phyloP scores from a whole-genome alignment of 495 filamentous ascomycete genomes.

The Corynascus novoguineensis region DNA sequence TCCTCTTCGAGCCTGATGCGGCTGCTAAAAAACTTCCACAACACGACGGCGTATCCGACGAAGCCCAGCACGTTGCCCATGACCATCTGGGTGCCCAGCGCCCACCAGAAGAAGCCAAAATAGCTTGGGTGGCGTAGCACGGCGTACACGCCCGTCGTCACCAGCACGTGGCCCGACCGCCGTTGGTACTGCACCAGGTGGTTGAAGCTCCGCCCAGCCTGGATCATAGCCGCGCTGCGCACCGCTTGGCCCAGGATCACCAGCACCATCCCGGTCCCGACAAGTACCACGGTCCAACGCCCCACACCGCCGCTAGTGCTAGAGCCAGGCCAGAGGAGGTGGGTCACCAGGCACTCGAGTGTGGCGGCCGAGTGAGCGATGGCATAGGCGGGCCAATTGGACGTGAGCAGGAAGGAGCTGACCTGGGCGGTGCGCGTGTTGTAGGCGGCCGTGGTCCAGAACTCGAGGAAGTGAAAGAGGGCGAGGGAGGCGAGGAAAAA shows the following conservation, averaged over 20 bases:
- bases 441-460: slow-evolving; percentile 75
- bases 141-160: slow-evolving; percentile 63
- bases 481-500: slow-evolving; percentile 73
- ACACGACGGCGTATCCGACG: slow-evolving; percentile 61
- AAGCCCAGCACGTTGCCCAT: slow-evolving; percentile 80
- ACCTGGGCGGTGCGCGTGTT: slow-evolving; percentile 70
- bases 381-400: slow-evolving; percentile 80
- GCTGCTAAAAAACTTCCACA: slow-evolving; percentile 77
- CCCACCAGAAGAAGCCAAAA: slow-evolving; percentile 99
- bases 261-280: slow-evolving; percentile 54
- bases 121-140: slow-evolving; percentile 80
- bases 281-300: slow-evolving; percentile 23
- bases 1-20: slow-evolving; percentile 77
- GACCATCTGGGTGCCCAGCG: slow-evolving; percentile 84
- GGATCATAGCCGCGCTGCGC: slow-evolving; percentile 74
- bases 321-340: slow-evolving; percentile 53
- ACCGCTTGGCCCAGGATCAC: slow-evolving; percentile 65
- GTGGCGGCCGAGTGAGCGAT: slow-evolving; percentile 71
- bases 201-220: slow-evolving; percentile 88
- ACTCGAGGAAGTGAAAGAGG: slow-evolving; percentile 94
- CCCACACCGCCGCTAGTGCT: slow-evolving; percentile 22
- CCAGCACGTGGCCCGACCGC: slow-evolving; percentile 64
- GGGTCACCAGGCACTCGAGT: slow-evolving; percentile 61
- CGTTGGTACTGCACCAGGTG: slow-evolving; percentile 69
- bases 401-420: slow-evolving; percentile 73